Evolutionary conservation across 2,329 filamentous ascomycete genomes (phyloP).

Genomic region (Aspergillus texensis): DNA sequence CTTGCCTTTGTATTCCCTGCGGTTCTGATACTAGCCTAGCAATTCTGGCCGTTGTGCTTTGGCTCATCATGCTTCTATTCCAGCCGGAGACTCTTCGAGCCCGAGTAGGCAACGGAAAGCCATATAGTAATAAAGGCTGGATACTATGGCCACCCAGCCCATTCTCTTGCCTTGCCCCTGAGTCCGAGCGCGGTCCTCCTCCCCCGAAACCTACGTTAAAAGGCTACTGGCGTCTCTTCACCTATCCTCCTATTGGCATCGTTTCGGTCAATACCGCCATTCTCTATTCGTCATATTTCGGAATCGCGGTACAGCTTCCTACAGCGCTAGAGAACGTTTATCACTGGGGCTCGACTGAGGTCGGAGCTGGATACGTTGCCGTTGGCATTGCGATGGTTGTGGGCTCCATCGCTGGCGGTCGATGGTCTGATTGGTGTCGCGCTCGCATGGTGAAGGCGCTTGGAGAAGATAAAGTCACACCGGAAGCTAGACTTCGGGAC

Average conservation of each 20-base stretch:
- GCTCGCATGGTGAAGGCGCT: neutral
- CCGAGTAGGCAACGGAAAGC: slow-evolving; percentile 47
- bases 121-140: slow-evolving; percentile 10
- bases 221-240: slow-evolving; percentile 33
- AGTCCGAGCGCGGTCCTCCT: slow-evolving; percentile 19
- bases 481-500: neutral
- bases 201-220: slow-evolving; percentile 33
- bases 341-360: neutral
- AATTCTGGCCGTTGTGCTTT: slow-evolving; percentile 16
- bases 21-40: neutral
- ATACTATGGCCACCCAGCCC: neutral
- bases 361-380: neutral
- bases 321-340: slow-evolving; percentile 25
- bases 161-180: slow-evolving; percentile 14
- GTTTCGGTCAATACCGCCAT: slow-evolving; percentile 38
- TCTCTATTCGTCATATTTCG: slow-evolving; percentile 16
- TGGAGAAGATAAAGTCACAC: neutral
- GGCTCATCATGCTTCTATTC: slow-evolving; percentile 38
- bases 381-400: neutral
- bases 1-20: slow-evolving; percentile 12
- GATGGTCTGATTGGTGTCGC: neutral
- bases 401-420: neutral
- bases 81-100: slow-evolving; percentile 52
- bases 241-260: slow-evolving; percentile 38
- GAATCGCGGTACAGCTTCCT: slow-evolving; percentile 34